Evolutionary conservation across 805 yeast genomes (phyloP).

Genomic region (Candida xyloterini): DNA sequence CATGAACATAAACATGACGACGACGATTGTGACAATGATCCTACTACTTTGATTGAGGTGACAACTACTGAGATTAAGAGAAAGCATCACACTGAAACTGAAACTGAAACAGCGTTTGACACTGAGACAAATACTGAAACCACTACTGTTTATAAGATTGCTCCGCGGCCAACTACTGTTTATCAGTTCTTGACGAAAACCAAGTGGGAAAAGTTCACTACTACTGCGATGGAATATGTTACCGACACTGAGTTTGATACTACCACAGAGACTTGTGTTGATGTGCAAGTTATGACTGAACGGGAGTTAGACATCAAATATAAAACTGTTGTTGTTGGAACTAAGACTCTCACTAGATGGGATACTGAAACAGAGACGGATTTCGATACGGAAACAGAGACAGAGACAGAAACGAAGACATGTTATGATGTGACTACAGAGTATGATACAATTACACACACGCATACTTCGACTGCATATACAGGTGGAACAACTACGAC

Average conservation of each 20-base stretch:
- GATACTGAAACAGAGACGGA: slow-evolving; percentile 18
- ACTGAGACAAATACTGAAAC: slow-evolving; percentile 19
- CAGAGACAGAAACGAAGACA: slow-evolving; percentile 8
- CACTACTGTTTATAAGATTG: slow-evolving; percentile 20
- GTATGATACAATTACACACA: slow-evolving; percentile 9
- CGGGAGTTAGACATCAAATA: slow-evolving; percentile 13
- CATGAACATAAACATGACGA: neutral
- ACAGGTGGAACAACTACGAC: slow-evolving; percentile 12
- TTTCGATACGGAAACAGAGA: slow-evolving; percentile 13
- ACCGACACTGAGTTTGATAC: slow-evolving; percentile 21
- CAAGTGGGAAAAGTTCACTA: slow-evolving; percentile 19
- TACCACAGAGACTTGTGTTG: slow-evolving; percentile 15
- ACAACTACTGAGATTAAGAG: slow-evolving; percentile 15
- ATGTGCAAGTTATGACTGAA: slow-evolving; percentile 15
- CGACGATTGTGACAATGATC: slow-evolving; percentile 15
- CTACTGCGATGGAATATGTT: slow-evolving; percentile 14
- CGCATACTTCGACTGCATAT: slow-evolving; percentile 7
- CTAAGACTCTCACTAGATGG: slow-evolving; percentile 16
- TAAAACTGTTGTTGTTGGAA: slow-evolving; percentile 15
- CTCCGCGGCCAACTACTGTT: slow-evolving; percentile 19
- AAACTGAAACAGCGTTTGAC: slow-evolving; percentile 17
- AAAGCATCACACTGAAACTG: slow-evolving; percentile 12
- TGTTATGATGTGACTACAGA: slow-evolving; percentile 8
- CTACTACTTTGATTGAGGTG: slow-evolving; percentile 2
- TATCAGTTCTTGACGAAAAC: slow-evolving; percentile 17